Conservation (phyloP, 2,329 filamentous ascomycete species). For the Sporothrix pallida region DNA sequence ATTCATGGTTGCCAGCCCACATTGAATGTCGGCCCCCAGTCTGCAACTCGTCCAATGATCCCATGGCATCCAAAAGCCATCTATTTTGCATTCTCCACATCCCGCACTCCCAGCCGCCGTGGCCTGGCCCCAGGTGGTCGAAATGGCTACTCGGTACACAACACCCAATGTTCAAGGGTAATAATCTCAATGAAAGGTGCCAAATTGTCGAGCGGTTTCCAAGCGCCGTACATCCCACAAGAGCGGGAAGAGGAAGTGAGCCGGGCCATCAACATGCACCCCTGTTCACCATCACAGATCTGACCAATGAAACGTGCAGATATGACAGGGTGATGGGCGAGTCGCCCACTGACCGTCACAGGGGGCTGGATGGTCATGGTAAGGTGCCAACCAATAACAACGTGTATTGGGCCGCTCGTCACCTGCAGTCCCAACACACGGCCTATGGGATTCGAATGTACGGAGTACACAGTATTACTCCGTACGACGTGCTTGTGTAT, state of each 20-base stretch:
- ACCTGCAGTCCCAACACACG: conserved; percentile 24
- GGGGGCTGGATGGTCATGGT: neutral
- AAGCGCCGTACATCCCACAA: conserved; percentile 33
- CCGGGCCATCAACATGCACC: conserved; percentile 32
- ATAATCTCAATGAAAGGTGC: neutral
- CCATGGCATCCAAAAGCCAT: neutral
- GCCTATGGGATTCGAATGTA: neutral
- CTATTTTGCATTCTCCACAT: neutral
- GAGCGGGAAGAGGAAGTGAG: conserved; percentile 28
- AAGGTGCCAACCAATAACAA: conserved; percentile 31
- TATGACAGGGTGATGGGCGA: neutral
- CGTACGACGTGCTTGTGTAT: neutral
- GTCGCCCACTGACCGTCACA: conserved; percentile 34
- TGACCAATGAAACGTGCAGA: conserved; percentile 32
- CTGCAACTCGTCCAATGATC: neutral
- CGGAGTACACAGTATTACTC: neutral
- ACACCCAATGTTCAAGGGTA: neutral
- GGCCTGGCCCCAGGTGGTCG: neutral
- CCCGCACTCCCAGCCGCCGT: conserved; percentile 11
- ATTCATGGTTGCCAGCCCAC: neutral
- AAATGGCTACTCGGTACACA: too few species aligned
- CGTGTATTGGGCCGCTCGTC: neutral
- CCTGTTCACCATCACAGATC: conserved; percentile 31
- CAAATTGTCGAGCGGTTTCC: conserved; percentile 37
- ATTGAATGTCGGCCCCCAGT: neutral